Conservation (phyloP, 2,329 filamentous ascomycete genomes). For the Colletotrichum musae region DNA sequence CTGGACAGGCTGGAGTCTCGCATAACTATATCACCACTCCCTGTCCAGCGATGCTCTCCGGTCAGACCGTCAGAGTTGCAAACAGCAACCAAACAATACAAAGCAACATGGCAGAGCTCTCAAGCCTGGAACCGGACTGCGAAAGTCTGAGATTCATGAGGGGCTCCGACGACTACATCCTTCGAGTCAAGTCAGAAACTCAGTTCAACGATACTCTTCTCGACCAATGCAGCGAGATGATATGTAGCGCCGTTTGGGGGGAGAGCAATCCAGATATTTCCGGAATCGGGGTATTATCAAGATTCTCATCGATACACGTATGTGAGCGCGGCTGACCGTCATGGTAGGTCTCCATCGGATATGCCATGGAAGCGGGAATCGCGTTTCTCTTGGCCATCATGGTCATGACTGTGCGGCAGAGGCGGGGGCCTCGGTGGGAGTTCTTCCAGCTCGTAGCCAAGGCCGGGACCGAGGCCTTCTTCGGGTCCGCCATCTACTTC, state of each 20-base stretch:
- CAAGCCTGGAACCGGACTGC: background rate
- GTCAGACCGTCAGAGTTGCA: too few relatives aligned
- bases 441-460: background rate
- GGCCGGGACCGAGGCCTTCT: constrained; percentile 17
- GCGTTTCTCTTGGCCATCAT: background rate
- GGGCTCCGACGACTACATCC: constrained; percentile 2
- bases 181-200: background rate
- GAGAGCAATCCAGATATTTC: constrained; percentile 28
- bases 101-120: too few relatives aligned
- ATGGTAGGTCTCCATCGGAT: constrained; percentile 4
- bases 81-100: too few relatives aligned
- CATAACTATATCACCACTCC: too few relatives aligned
- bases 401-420: background rate
- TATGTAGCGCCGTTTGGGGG: constrained; percentile 10
- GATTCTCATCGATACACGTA: background rate
- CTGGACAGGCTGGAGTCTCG: too few relatives aligned
- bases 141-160: background rate
- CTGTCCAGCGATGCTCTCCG: too few relatives aligned
- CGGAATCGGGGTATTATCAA: constrained; percentile 12
- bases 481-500: constrained; percentile 37
- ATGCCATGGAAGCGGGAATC: background rate
- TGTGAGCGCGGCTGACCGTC: background rate
- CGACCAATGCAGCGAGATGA: background rate
- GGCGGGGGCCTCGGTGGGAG: constrained; percentile 32
- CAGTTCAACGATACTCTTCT: background rate